Conservation (phyloP, 1,284 basidiomycete genomes). For the Sporisorium scitamineum region DNA sequence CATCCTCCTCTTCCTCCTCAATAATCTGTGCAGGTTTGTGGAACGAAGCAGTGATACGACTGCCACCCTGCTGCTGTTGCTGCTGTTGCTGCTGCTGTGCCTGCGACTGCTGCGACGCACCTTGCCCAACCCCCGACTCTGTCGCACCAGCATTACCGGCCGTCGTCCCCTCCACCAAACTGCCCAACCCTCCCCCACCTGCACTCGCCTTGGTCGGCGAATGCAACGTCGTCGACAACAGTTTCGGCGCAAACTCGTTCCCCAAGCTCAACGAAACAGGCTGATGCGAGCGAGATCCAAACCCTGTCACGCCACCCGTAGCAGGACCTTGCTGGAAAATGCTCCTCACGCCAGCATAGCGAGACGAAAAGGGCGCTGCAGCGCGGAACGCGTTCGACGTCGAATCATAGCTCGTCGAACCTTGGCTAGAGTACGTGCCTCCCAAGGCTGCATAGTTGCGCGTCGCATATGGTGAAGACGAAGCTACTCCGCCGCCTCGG, state of each 20-base stretch:
- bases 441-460: conserved; percentile 33
- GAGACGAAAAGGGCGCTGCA: conserved; percentile 23
- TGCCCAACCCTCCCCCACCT: neutral
- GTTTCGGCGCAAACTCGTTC: conserved; percentile 52
- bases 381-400: conserved; percentile 11
- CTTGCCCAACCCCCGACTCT: neutral
- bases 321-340: conserved; percentile 45
- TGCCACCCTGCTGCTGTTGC: conserved; percentile 8
- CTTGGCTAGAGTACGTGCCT: conserved; percentile 8
- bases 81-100: conserved; percentile 11
- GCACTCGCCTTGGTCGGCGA: conserved; percentile 12
- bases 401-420: conserved; percentile 5
- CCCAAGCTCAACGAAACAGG: conserved; percentile 45
- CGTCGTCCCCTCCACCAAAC: neutral
- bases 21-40: conserved; percentile 49
- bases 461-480: conserved; percentile 35
- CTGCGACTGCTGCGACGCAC: neutral
- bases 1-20: conserved; percentile 56
- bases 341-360: conserved; percentile 54
- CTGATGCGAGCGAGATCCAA: conserved; percentile 15
- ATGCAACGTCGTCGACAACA: conserved; percentile 39
- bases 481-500: neutral
- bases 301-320: conserved; percentile 1
- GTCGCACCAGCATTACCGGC: neutral
- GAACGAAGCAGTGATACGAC: conserved; percentile 31